Percentiles rank a stretch among this genome's conserved stretches.
phyloP scores from a whole-genome alignment of 2,329 filamentous ascomycete species.

The Alternaria sp. region DNA sequence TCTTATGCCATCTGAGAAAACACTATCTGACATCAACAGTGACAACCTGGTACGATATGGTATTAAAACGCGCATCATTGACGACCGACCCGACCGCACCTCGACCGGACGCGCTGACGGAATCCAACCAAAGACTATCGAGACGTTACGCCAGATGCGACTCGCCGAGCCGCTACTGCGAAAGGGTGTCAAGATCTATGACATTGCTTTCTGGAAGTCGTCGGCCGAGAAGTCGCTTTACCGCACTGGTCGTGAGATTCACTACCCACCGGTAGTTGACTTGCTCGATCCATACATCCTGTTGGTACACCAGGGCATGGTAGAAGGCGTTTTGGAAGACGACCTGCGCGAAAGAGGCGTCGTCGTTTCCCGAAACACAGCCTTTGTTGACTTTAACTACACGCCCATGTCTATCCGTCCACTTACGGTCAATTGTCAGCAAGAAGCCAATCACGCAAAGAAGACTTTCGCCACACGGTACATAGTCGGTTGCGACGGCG shows the following conservation, averaged over 20 bases:
- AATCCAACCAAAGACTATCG: constrained; percentile 79
- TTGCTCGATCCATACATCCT: constrained; percentile 63
- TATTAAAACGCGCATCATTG: constrained; percentile 70
- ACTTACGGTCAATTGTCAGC: constrained; percentile 55
- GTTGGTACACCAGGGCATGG: constrained; percentile 75
- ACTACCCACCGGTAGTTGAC: constrained; percentile 67
- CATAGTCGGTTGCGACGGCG: constrained; percentile 76
- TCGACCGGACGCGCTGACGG: constrained; percentile 74
- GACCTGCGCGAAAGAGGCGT: constrained; percentile 72
- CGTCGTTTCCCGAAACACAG: constrained; percentile 69
- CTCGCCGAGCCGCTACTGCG: constrained; percentile 73
- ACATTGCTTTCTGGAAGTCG: constrained; percentile 73
- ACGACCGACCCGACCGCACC: constrained; percentile 74
- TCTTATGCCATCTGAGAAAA: background rate
- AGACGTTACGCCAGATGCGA: constrained; percentile 76
- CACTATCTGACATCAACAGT: constrained; percentile 42
- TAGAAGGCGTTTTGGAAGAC: constrained; percentile 74
- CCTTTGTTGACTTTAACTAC: constrained; percentile 64
- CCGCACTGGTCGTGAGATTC: constrained; percentile 70
- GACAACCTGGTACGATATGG: constrained; percentile 70
- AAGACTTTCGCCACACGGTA: constrained; percentile 66
- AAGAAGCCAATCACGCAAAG: constrained; percentile 48
- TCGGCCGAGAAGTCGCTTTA: constrained; percentile 57
- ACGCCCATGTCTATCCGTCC: constrained; percentile 48
- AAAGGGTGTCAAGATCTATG: constrained; percentile 74